phyloP scores from a whole-genome alignment of 805 yeast species.

The Metschnikowia dekortorum region DNA sequence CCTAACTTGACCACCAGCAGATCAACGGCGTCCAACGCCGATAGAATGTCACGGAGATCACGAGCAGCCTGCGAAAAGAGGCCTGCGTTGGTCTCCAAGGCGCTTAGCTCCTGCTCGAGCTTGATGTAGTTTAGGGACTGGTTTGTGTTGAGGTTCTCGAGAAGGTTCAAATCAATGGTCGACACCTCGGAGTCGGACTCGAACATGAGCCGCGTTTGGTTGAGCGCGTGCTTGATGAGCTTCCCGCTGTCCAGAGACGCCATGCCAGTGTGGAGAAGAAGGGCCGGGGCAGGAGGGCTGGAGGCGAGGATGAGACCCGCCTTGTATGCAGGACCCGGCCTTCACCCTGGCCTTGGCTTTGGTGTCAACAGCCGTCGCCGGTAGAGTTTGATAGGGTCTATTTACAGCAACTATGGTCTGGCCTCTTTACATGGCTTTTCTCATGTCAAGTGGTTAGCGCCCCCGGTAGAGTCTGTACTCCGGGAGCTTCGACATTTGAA shows the following conservation, averaged over 20 bases:
- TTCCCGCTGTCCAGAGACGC: constrained; percentile 28
- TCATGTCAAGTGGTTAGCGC: constrained; percentile 33
- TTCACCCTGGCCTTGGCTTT: no score
- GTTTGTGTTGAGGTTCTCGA: constrained; percentile 56
- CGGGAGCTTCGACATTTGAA: constrained; percentile 46
- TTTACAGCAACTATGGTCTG: background rate
- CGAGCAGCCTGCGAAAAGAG: constrained; percentile 20
- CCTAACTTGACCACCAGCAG: constrained; percentile 39
- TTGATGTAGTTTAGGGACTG: constrained; percentile 50
- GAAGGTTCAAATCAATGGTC: constrained; percentile 42
- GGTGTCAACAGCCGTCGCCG: background rate
- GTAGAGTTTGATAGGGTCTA: background rate
- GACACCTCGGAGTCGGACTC: constrained; percentile 41
- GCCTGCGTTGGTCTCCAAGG: constrained; percentile 40
- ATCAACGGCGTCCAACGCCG: constrained; percentile 27
- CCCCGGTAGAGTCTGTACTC: constrained; percentile 59
- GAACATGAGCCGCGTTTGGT: constrained; percentile 26
- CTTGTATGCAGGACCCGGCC: background rate
- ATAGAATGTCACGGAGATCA: constrained; percentile 23
- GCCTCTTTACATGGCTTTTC: background rate
- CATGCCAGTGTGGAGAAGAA: constrained; percentile 2
- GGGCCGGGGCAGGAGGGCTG: background rate
- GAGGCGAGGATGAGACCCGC: background rate
- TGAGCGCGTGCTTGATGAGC: constrained; percentile 27
- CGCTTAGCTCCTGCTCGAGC: constrained; percentile 36